These are phyloP conservation scores for Monosporascus sp. DNA, from an alignment of 2,329 filamentous ascomycete species.

Conservation along the genomic window DNA sequence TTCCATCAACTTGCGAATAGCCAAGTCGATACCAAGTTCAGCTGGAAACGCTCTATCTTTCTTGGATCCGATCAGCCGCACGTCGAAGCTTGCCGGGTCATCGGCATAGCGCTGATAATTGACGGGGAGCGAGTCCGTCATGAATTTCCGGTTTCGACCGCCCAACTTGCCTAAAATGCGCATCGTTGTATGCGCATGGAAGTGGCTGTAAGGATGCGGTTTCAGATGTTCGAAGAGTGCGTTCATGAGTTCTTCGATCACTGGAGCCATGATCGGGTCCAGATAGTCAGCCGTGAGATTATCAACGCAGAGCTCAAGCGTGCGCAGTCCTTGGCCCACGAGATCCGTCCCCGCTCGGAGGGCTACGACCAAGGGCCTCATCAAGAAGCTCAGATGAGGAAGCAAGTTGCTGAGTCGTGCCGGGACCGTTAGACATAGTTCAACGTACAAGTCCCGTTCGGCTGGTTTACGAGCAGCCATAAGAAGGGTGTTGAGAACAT, in stretches of 20 bases:
- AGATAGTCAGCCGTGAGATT: conserved; percentile 97
- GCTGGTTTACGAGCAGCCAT: conserved; percentile 83
- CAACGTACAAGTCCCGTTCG: conserved; percentile 93
- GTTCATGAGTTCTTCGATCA: conserved; percentile 98
- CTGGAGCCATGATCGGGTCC: conserved; percentile 97
- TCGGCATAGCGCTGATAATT: conserved; percentile 81
- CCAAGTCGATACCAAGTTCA: conserved; percentile 79
- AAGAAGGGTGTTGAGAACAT: conserved; percentile 92
- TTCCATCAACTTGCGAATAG: conserved; percentile 83
- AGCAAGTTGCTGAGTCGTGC: conserved; percentile 90
- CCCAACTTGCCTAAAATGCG: conserved; percentile 94
- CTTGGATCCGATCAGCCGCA: conserved; percentile 84
- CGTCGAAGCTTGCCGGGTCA: conserved; percentile 79
- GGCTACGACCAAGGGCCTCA: conserved; percentile 95
- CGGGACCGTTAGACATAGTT: conserved; percentile 92
- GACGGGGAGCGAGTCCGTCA: conserved; percentile 82
- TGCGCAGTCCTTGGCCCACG: conserved; percentile 88
- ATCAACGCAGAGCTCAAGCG: conserved; percentile 92
- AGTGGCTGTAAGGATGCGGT: conserved; percentile 92
- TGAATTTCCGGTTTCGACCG: conserved; percentile 90
- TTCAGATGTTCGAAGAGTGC: conserved; percentile 93
- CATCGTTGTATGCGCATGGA: conserved; percentile 97
- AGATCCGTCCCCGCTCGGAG: conserved; percentile 86
- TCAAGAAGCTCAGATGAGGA: conserved; percentile 91
- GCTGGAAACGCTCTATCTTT: conserved; percentile 84